Base-by-base conservation (phyloP, 768 basidiomycete species). In the Psilocybe tampanensis region DNA sequence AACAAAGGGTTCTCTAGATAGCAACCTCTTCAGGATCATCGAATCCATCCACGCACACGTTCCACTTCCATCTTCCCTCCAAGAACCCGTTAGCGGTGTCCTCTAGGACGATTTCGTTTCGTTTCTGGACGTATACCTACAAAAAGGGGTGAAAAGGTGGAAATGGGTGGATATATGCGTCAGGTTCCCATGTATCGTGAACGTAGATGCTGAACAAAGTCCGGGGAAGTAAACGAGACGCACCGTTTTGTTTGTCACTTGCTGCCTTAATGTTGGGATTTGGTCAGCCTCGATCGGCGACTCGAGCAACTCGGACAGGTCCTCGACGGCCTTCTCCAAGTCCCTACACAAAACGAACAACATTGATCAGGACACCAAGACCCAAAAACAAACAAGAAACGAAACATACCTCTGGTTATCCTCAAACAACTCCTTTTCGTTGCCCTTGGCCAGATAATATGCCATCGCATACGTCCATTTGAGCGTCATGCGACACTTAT, bases 401-500 rank as follows among this genome's bases (percentile, higher is more conserved):
- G 41, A 59, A n/a, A n/a, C n/a, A n/a, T n/a, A 88, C 91, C 91
- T 82, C 74, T 99, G 97, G 68, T 98, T 98, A 73, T 98, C 95
- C 72, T 98, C 96, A 66, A 94, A 98, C 44, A 98, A 75, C 68
- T 94, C 92, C 75, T 98, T 98, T 80, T 90, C 80, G 68, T 98
- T 98, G 52, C 91, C 86, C 68, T 83, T 88, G 39, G 85, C 88
- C 24, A 99, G 83, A 69, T 98, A 98, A 76, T 94, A 99, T 24
- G 95, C 96, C 96, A 99, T 98, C 2, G 94, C 91, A 66, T 99
- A 99, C 12, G 96, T 98, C 96, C 97, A 99, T 74, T 98, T 98
- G 56, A 99, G 85, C 36, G 96, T 98, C 79, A 86, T 92, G 23
- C 97, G 86, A 74, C 97, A 92, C 70, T 88, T 88, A 64, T 89